Conservation (phyloP, 176 grass and related monocot species). For the Guadua angustifolia region DNA sequence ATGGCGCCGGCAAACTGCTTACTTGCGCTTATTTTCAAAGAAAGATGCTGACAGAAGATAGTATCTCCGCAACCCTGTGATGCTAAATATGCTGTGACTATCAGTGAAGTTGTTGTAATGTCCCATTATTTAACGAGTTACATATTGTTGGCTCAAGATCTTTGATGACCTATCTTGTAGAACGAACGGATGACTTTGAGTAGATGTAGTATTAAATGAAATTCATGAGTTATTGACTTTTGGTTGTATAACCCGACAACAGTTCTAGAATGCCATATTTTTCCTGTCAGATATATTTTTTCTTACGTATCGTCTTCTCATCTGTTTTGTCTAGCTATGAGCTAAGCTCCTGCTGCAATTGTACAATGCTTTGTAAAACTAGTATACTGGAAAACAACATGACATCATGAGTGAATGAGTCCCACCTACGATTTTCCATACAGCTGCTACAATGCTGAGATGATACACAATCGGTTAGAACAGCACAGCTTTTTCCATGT, state of each 20-base stretch:
- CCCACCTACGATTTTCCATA: background rate
- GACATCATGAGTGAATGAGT: background rate
- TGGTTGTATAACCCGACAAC: background rate
- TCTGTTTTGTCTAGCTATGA: background rate
- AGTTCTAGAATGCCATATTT: background rate
- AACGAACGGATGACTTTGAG: background rate
- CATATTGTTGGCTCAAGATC: background rate
- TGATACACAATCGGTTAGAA: too few relatives aligned
- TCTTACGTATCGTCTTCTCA: background rate
- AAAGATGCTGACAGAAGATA: constrained; percentile 24
- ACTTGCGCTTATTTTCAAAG: constrained; percentile 41
- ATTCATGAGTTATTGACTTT: background rate
- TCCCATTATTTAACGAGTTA: background rate
- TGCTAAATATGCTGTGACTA: background rate
- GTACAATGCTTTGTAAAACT: background rate
- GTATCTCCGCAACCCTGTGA: background rate
- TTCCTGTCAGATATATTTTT: background rate
- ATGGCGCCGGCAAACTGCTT: constrained; percentile 52
- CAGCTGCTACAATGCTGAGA: too few relatives aligned
- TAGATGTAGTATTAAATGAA: background rate
- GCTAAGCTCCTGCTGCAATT: background rate
- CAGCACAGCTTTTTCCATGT: too few relatives aligned
- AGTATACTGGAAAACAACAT: too few relatives aligned
- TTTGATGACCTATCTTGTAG: background rate
- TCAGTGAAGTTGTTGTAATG: background rate